These are phyloP conservation scores for Neurospora pannonica DNA, from an alignment of 495 filamentous ascomycete species.

Conservation along the genomic window DNA sequence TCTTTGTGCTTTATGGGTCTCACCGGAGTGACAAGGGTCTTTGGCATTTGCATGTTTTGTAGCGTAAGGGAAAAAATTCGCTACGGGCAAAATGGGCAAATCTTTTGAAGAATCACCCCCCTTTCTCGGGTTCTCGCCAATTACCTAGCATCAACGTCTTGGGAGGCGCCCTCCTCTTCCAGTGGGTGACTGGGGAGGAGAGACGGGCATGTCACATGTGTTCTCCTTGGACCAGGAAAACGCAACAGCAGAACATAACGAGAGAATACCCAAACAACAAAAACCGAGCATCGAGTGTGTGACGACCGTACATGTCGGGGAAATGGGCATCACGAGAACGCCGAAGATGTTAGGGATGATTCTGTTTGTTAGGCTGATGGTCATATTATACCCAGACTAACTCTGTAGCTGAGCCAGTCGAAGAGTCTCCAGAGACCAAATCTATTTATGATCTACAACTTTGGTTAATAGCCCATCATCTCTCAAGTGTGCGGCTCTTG, in stretches of 20 bases:
- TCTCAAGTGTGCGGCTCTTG: neutral
- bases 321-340: neutral
- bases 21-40: slow-evolving; percentile 32
- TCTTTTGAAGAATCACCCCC: slow-evolving; percentile 23
- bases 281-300: neutral
- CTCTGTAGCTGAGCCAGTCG: neutral
- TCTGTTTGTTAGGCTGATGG: neutral
- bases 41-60: slow-evolving; percentile 49
- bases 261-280: neutral
- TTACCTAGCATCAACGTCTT: slow-evolving; percentile 9
- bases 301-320: neutral
- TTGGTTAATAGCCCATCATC: neutral
- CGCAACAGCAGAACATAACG: neutral
- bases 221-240: neutral
- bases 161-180: neutral
- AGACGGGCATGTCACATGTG: slow-evolving; percentile 1
- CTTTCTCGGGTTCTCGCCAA: slow-evolving; percentile 14
- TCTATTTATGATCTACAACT: neutral
- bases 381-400: neutral
- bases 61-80: slow-evolving; percentile 33
- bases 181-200: neutral
- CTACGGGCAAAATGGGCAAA: slow-evolving; percentile 39
- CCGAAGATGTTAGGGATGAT: slow-evolving; percentile 2
- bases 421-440: neutral
- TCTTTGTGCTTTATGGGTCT: slow-evolving; percentile 35